phyloP scores from a whole-genome alignment of 2,329 filamentous ascomycete genomes.

The Malbranchea zuffiana region DNA sequence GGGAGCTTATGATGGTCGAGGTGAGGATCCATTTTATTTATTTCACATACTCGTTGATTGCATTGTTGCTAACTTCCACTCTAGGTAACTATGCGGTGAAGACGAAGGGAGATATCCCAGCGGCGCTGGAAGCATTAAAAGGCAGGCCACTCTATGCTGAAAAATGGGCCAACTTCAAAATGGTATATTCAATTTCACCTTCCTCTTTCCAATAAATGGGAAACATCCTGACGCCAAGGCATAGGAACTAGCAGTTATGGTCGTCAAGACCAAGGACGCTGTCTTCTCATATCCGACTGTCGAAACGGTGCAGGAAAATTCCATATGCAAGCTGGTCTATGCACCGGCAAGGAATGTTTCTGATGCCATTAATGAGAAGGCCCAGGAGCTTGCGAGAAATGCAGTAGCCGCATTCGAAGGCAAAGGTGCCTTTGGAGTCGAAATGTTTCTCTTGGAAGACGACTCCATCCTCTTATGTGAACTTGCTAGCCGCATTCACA shows the following conservation, averaged over 20 bases:
- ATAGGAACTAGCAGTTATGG: constrained; percentile 84
- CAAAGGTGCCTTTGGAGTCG: constrained; percentile 88
- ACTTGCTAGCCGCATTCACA: constrained; percentile 73
- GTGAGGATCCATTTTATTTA: constrained; percentile 33
- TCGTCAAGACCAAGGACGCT: constrained; percentile 72
- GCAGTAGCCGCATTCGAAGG: constrained; percentile 74
- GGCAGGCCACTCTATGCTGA: constrained; percentile 71
- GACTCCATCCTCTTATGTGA: constrained; percentile 71
- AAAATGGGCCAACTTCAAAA: constrained; percentile 73
- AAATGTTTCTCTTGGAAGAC: constrained; percentile 79
- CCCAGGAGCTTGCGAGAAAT: constrained; percentile 64
- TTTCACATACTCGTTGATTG: constrained; percentile 2
- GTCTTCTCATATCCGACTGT: constrained; percentile 74
- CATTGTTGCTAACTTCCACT: constrained; percentile 8
- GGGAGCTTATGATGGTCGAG: constrained; percentile 84
- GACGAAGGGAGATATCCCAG: constrained; percentile 47
- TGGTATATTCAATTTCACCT: constrained; percentile 28
- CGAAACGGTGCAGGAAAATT: constrained; percentile 91
- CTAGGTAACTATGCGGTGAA: constrained; percentile 56
- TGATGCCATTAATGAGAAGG: constrained; percentile 48
- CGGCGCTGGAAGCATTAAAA: constrained; percentile 59
- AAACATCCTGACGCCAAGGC: constrained; percentile 15
- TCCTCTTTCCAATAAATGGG: too few species aligned
- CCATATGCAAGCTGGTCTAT: constrained; percentile 86
- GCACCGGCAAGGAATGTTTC: constrained; percentile 66